Evolutionary conservation across 371 early-diverging fungal species (phyloP).

Genomic region (Lichtheimia ornata): DNA sequence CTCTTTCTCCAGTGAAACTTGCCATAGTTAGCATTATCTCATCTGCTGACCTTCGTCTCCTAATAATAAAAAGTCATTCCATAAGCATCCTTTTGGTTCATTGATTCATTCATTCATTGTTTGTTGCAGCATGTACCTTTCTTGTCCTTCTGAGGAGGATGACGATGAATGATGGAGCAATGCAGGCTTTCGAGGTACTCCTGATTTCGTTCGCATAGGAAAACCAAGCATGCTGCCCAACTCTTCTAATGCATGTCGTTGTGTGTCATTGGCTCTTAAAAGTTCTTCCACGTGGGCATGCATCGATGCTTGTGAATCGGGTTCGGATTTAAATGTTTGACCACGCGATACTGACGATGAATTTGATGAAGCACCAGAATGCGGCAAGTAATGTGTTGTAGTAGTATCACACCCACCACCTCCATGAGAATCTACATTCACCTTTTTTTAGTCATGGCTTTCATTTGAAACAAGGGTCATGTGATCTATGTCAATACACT

Average conservation of each 20-base stretch:
- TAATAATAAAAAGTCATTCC: no score
- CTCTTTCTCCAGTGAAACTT: background rate
- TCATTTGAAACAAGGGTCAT: no score
- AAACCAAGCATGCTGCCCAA: slow-evolving; percentile 12
- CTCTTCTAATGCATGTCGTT: slow-evolving; percentile 30
- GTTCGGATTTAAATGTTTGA: slow-evolving; percentile 11
- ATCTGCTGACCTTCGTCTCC: background rate
- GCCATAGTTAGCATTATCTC: background rate
- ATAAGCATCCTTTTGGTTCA: background rate
- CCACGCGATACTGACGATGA: slow-evolving; percentile 38
- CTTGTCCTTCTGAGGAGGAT: background rate
- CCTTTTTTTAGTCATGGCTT: no score
- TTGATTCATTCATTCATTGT: background rate
- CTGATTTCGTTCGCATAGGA: background rate
- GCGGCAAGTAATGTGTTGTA: slow-evolving; percentile 4
- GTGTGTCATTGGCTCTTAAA: slow-evolving; percentile 33
- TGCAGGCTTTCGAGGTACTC: background rate
- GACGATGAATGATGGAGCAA: background rate
- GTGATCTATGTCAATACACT: no score
- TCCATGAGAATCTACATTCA: no score
- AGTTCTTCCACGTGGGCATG: slow-evolving; percentile 37
- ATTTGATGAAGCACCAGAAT: slow-evolving; percentile 16
- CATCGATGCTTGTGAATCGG: slow-evolving; percentile 10
- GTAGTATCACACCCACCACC: no score
- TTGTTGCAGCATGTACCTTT: slow-evolving; percentile 9